Evolutionary conservation across 768 basidiomycete genomes (phyloP).

Genomic region (Lyophyllum shimeji): DNA sequence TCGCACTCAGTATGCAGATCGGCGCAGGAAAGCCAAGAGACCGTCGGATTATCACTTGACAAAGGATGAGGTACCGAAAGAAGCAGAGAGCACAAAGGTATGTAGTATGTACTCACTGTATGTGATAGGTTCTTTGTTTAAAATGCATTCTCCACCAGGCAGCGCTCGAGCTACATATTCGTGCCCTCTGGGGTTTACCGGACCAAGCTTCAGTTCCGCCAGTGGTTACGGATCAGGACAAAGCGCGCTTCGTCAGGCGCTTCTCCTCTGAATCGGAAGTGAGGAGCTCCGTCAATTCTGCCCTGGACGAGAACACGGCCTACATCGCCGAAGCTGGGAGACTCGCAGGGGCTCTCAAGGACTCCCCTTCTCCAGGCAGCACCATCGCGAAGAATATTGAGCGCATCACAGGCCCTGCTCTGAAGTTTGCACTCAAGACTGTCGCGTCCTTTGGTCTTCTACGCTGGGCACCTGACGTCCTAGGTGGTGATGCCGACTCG

Average conservation of each 20-base stretch:
- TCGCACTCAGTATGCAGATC: neutral
- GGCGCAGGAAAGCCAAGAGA: constrained; percentile 11
- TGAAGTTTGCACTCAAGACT: constrained; percentile 8
- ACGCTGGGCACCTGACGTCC: constrained; percentile 16
- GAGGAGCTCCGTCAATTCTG: neutral
- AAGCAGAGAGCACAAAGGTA: constrained; percentile 12
- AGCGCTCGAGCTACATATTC: constrained; percentile 10
- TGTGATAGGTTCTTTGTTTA: neutral
- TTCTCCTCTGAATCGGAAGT: constrained; percentile 6
- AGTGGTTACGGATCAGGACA: constrained; percentile 4
- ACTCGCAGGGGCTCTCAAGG: neutral
- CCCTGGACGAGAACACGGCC: constrained; percentile 1
- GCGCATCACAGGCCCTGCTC: neutral
- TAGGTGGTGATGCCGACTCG: constrained; percentile 8
- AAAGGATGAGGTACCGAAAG: constrained; percentile 9
- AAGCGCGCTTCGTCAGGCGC: neutral
- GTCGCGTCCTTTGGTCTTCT: constrained; percentile 9
- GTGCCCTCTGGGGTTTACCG: constrained; percentile 12
- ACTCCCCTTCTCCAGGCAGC: neutral
- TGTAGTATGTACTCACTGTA: constrained; percentile 2
- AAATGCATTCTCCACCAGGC: neutral
- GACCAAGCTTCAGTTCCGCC: constrained; percentile 13
- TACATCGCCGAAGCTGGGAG: neutral
- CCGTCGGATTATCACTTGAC: constrained; percentile 12
- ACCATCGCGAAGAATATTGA: constrained; percentile 1